Percentiles rank a stretch among this genome's conserved stretches.
Evolutionary conservation across 192 early-diverging fungal genomes (phyloP).

Genomic region (Coemansia sp.): DNA sequence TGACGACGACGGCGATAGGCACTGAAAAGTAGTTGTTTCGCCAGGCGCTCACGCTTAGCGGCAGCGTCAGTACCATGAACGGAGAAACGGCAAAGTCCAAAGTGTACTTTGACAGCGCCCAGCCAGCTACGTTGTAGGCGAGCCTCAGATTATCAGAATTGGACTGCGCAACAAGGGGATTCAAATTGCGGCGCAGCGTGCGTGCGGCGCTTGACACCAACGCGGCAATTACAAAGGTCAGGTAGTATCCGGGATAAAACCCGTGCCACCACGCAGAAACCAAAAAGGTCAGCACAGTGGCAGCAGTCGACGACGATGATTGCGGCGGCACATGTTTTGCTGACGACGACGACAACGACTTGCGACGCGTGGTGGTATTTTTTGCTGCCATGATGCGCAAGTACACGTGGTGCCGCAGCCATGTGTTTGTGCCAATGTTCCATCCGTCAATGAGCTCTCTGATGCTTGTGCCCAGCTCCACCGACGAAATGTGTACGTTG

Average conservation of each 20-base stretch:
- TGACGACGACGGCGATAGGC: conserved; percentile 60
- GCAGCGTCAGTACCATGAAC: conserved; percentile 68
- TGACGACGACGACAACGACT: too few relatives aligned
- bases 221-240: conserved; percentile 67
- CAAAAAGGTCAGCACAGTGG: conserved; percentile 78
- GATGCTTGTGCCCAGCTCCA: conserved; percentile 79
- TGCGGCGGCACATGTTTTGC: background rate
- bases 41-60: conserved; percentile 64
- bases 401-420: conserved; percentile 90
- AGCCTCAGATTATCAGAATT: conserved; percentile 30
- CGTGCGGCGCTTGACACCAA: conserved; percentile 62
- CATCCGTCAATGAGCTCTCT: conserved; percentile 80
- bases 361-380: background rate
- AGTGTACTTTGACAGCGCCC: conserved; percentile 62
- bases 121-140: conserved; percentile 76
- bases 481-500: conserved; percentile 74
- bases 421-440: conserved; percentile 90
- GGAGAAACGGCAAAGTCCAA: conserved; percentile 73
- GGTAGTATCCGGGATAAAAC: conserved; percentile 86
- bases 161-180: conserved; percentile 8
- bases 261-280: conserved; percentile 97
- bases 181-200: conserved; percentile 62
- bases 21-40: conserved; percentile 62
- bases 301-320: conserved; percentile 36
- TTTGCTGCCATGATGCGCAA: conserved; percentile 61